Evolutionary conservation across 78 protist species (phyloP).

Genomic region (Dictyostelium capitatum): DNA sequence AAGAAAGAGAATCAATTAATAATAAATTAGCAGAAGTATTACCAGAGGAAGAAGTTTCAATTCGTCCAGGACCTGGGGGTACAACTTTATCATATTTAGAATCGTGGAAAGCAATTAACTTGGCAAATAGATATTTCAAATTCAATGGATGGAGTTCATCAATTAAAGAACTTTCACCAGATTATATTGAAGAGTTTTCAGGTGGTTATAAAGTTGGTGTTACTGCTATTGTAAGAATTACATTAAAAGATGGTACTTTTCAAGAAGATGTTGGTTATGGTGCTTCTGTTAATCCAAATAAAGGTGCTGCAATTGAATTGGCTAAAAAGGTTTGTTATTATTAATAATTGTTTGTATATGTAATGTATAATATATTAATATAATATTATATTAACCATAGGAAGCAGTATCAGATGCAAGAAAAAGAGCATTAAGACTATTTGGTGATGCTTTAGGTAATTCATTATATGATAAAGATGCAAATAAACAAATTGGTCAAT

Average conservation of each 20-base stretch:
- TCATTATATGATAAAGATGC: slow-evolving; percentile 70
- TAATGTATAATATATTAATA: neutral
- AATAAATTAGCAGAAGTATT: neutral
- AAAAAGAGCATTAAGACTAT: slow-evolving; percentile 86
- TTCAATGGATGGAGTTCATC: slow-evolving; percentile 89
- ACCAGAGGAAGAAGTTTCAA: slow-evolving; percentile 19
- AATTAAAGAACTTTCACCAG: slow-evolving; percentile 56
- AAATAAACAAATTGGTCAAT: slow-evolving; percentile 3
- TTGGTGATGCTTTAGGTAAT: slow-evolving; percentile 90
- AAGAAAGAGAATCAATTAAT: slow-evolving; percentile 9
- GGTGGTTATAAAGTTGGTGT: slow-evolving; percentile 37
- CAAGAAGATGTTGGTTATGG: slow-evolving; percentile 94
- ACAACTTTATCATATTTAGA: slow-evolving; percentile 74
- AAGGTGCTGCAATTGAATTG: slow-evolving; percentile 84
- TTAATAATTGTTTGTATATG: neutral
- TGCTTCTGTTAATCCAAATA: slow-evolving; percentile 16
- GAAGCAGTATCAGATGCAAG: slow-evolving; percentile 91
- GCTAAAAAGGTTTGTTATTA: slow-evolving; percentile 79
- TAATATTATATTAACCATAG: neutral
- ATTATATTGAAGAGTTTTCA: slow-evolving; percentile 60
- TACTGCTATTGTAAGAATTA: slow-evolving; percentile 75
- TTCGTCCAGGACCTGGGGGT: slow-evolving; percentile 22
- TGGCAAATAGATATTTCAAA: slow-evolving; percentile 87
- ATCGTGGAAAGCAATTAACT: slow-evolving; percentile 84
- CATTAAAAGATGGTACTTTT: slow-evolving; percentile 85